These are phyloP conservation scores for Astrothelium subdiscretum DNA, from an alignment of 495 filamentous ascomycete species.

Conservation along the genomic window DNA sequence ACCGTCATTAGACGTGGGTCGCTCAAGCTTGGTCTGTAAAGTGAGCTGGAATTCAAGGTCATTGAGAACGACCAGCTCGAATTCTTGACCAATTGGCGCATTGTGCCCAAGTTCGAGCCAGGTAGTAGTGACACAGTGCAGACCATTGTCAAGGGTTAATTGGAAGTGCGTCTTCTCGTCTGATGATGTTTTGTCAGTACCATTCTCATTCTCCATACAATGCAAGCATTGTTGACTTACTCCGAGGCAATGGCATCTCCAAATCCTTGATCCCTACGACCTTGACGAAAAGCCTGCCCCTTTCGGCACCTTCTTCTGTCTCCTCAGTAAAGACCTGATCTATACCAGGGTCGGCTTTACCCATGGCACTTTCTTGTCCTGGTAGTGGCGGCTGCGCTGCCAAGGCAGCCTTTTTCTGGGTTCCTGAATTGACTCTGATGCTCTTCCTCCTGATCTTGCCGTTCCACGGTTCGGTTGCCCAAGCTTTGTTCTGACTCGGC, in stretches of 20 bases:
- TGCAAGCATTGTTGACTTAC: conserved; percentile 38
- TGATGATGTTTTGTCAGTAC: conserved; percentile 33
- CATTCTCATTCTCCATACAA: background rate
- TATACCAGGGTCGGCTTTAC: conserved; percentile 35
- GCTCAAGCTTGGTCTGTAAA: conserved; percentile 85
- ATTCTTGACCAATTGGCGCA: conserved; percentile 95
- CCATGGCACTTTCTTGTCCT: conserved; percentile 71
- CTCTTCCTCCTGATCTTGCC: conserved; percentile 58
- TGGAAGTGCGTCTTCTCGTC: conserved; percentile 87
- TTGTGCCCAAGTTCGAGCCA: conserved; percentile 89
- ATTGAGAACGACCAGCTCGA: conserved; percentile 91
- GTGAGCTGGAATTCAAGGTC: conserved; percentile 96
- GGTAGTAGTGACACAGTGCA: conserved; percentile 93
- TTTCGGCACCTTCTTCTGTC: conserved; percentile 68
- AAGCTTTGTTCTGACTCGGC: conserved; percentile 57
- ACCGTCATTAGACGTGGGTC: conserved; percentile 46
- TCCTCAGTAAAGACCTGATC: conserved; percentile 45
- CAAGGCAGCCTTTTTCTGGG: conserved; percentile 50
- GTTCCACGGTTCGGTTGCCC: conserved; percentile 97
- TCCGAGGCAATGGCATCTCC: conserved; percentile 79
- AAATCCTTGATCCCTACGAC: conserved; percentile 93
- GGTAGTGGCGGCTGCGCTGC: conserved; percentile 73
- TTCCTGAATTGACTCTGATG: conserved; percentile 44
- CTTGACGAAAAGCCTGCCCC: conserved; percentile 93
- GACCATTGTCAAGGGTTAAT: conserved; percentile 88